Conservation (phyloP, 768 basidiomycete species). For the Tephrocybe sp. region DNA sequence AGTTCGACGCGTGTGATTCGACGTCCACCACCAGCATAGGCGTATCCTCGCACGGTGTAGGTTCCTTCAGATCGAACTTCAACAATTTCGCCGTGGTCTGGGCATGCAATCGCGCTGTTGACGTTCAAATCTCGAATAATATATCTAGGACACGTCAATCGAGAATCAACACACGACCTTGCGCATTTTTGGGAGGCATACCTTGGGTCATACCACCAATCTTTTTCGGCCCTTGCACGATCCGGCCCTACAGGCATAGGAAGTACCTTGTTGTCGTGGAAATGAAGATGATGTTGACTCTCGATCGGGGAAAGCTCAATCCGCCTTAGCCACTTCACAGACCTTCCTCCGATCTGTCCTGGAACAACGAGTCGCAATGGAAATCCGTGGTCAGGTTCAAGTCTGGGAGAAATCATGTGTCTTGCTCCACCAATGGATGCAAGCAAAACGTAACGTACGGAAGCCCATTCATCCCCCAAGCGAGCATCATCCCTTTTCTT, state of each 20-base stretch:
- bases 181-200: constrained; percentile 21
- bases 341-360: constrained; percentile 59
- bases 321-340: constrained; percentile 57
- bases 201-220: constrained; percentile 55
- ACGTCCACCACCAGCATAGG: constrained; percentile 60
- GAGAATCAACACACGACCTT: constrained; percentile 9
- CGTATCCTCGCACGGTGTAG: constrained; percentile 53
- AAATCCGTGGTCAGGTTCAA: constrained; percentile 64
- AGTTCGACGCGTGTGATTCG: constrained; percentile 58
- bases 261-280: constrained; percentile 59
- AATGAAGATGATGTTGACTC: constrained; percentile 47
- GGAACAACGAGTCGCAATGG: constrained; percentile 65
- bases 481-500: constrained; percentile 49
- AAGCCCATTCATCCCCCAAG: constrained; percentile 60
- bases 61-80: constrained; percentile 14
- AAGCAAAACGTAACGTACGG: constrained; percentile 23
- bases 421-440: background rate
- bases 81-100: constrained; percentile 51
- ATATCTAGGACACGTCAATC: constrained; percentile 22
- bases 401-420: background rate
- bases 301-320: constrained; percentile 52
- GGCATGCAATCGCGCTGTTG: constrained; percentile 55
- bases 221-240: constrained; percentile 44
- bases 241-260: constrained; percentile 51
- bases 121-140: constrained; percentile 56